A percentile compares a stretch with the other conserved stretches of the same genome.
These are phyloP conservation scores for Echria macrotheca DNA, from an alignment of 495 filamentous ascomycete species.

Conservation along the genomic window DNA sequence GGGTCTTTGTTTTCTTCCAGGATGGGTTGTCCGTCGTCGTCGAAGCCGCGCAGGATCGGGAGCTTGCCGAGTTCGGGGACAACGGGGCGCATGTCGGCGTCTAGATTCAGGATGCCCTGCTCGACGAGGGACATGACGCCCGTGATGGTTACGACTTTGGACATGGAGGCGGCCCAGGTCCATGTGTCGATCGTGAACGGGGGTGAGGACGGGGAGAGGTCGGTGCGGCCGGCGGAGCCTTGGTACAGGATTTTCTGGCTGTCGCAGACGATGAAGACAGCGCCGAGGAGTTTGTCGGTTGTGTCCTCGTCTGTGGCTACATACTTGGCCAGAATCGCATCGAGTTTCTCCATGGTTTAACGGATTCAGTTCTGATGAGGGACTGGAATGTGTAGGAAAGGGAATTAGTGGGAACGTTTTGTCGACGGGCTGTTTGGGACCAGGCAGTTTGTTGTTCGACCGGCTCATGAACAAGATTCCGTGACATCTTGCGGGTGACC, in stretches of 20 bases:
- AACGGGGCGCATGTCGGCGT: constrained; percentile 20
- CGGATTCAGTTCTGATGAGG: too few relatives aligned
- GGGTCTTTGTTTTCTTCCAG: constrained; percentile 21
- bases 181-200: constrained; percentile 45
- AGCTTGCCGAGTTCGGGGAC: constrained; percentile 20
- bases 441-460: too few relatives aligned
- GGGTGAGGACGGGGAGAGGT: constrained; percentile 7
- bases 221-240: constrained; percentile 21
- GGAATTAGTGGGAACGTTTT: too few relatives aligned
- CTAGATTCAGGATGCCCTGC: constrained; percentile 14
- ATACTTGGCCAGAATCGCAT: constrained; percentile 20
- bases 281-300: constrained; percentile 27
- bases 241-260: constrained; percentile 22
- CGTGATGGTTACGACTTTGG: constrained; percentile 23
- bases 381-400: too few relatives aligned
- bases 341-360: constrained; percentile 16
- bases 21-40: constrained; percentile 17
- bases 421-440: too few relatives aligned
- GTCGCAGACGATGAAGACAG: constrained; percentile 24
- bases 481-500: too few relatives aligned
- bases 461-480: too few relatives aligned
- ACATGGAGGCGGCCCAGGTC: constrained; percentile 32
- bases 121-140: constrained; percentile 26
- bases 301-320: constrained; percentile 14
- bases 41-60: constrained; percentile 23